Evolutionary conservation across 257 asterid genomes (phyloP).

Genomic region (Primulina eburnea): DNA sequence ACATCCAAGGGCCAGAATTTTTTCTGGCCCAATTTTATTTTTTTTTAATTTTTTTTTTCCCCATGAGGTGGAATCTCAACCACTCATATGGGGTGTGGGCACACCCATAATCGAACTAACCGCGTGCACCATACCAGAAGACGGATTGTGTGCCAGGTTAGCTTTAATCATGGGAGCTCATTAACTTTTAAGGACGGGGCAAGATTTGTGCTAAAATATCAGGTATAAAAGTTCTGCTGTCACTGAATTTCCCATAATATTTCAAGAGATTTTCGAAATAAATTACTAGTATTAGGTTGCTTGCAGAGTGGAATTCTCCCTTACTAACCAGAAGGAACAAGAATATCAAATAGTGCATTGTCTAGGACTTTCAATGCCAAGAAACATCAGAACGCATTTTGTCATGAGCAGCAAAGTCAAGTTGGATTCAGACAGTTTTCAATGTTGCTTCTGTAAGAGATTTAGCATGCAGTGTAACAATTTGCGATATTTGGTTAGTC

Average conservation of each 20-base stretch:
- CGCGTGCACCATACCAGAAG: constrained; percentile 27
- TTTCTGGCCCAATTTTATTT: no score
- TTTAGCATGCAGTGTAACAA: not conserved
- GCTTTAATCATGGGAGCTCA: not conserved
- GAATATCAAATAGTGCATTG: constrained; percentile 22
- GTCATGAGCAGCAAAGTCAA: not conserved
- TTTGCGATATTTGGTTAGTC: not conserved
- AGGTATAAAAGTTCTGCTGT: not conserved
- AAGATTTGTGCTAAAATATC: not conserved
- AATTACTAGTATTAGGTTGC: no score
- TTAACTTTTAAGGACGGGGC: not conserved
- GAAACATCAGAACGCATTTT: constrained; percentile 22
- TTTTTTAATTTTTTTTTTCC: no score
- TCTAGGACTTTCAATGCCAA: constrained; percentile 25
- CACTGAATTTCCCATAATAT: no score
- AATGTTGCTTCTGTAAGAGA: not conserved
- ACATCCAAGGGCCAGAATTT: no score
- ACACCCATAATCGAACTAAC: no score
- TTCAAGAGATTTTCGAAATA: no score
- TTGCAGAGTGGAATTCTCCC: not conserved
- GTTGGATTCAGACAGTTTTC: not conserved
- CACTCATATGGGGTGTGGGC: no score
- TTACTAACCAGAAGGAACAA: no score
- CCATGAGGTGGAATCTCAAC: no score
- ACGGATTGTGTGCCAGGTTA: constrained; percentile 13